A percentile compares a stretch with the other conserved stretches of the same genome.
Evolutionary conservation across 2,329 filamentous ascomycete species (phyloP).

Genomic region (Alternaria brassicae): DNA sequence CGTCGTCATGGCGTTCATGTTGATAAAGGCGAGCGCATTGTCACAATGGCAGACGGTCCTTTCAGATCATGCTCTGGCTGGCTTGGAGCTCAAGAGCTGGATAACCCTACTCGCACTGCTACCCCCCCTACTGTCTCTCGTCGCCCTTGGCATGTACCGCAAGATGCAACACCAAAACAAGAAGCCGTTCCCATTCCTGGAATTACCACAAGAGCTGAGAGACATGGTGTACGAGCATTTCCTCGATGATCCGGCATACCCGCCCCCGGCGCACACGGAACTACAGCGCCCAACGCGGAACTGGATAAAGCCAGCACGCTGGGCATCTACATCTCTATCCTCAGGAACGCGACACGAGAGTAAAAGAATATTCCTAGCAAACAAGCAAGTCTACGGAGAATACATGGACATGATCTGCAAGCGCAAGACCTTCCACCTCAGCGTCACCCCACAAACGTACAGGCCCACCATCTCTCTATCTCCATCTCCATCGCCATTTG

Average conservation of each 20-base stretch:
- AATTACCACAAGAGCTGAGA: slow-evolving; percentile 43
- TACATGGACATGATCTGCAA: slow-evolving; percentile 47
- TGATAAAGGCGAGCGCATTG: background rate
- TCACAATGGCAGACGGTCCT: background rate
- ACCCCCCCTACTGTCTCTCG: slow-evolving; percentile 17
- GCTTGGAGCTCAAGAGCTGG: background rate
- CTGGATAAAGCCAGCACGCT: slow-evolving; percentile 27
- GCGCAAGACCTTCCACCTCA: slow-evolving; percentile 40
- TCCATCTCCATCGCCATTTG: background rate
- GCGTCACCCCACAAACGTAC: slow-evolving; percentile 44
- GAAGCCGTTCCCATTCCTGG: slow-evolving; percentile 39
- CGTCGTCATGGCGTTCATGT: slow-evolving; percentile 1
- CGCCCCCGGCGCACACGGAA: slow-evolving; percentile 21
- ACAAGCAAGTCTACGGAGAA: slow-evolving; percentile 44
- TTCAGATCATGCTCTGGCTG: background rate
- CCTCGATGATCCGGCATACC: slow-evolving; percentile 41
- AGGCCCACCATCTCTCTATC: background rate
- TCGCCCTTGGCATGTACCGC: slow-evolving; percentile 20
- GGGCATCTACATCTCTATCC: slow-evolving; percentile 5
- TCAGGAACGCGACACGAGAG: slow-evolving; percentile 9
- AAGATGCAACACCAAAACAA: slow-evolving; percentile 29
- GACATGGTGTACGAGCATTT: slow-evolving; percentile 44
- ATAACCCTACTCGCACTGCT: slow-evolving; percentile 18
- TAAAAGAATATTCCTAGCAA: slow-evolving; percentile 42
- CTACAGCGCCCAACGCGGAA: slow-evolving; percentile 19